These are phyloP conservation scores for Bimuria novae-zelandiae DNA, from an alignment of 2,329 filamentous ascomycete genomes.

Conservation along the genomic window DNA sequence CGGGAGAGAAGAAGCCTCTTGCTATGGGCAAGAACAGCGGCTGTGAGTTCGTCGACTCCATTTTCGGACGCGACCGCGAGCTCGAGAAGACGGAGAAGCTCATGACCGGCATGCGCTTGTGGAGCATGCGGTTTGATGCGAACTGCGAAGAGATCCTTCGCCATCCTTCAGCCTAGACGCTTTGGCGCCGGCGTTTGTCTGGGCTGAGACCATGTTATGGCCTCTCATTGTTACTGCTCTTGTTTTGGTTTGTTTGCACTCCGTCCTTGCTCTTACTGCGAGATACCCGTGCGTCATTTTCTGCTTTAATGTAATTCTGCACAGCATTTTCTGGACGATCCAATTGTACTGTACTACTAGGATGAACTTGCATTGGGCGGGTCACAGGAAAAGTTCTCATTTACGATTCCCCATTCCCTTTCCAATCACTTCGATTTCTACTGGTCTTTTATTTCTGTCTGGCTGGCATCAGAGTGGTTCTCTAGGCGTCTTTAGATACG, in stretches of 20 bases:
- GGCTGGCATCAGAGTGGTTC: slow-evolving; percentile 13
- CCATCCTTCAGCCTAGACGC: slow-evolving; percentile 49
- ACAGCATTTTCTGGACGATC: slow-evolving; percentile 39
- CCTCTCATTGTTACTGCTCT: slow-evolving; percentile 12
- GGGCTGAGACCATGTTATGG: slow-evolving; percentile 2
- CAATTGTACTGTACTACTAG: slow-evolving; percentile 46
- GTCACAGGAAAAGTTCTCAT: slow-evolving; percentile 45
- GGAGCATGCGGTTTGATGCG: slow-evolving; percentile 92
- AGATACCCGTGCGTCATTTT: slow-evolving; percentile 47
- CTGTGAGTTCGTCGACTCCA: slow-evolving; percentile 92
- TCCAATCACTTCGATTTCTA: slow-evolving; percentile 24
- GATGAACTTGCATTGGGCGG: slow-evolving; percentile 41
- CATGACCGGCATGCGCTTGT: slow-evolving; percentile 85
- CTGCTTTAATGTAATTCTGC: slow-evolving; percentile 43
- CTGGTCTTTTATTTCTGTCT: slow-evolving; percentile 8
- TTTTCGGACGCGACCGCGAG: slow-evolving; percentile 91
- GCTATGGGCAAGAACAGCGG: slow-evolving; percentile 88
- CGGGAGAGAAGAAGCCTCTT: slow-evolving; percentile 62
- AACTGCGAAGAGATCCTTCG: slow-evolving; percentile 90
- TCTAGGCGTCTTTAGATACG: slow-evolving; percentile 21
- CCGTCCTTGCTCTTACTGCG: slow-evolving; percentile 41
- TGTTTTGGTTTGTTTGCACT: slow-evolving; percentile 26
- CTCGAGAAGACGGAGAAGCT: slow-evolving; percentile 88
- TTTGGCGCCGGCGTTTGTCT: slow-evolving; percentile 31
- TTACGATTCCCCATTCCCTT: slow-evolving; percentile 43